phyloP scores from a whole-genome alignment of 2,329 filamentous ascomycete genomes.

The Apiospora saccharicola region DNA sequence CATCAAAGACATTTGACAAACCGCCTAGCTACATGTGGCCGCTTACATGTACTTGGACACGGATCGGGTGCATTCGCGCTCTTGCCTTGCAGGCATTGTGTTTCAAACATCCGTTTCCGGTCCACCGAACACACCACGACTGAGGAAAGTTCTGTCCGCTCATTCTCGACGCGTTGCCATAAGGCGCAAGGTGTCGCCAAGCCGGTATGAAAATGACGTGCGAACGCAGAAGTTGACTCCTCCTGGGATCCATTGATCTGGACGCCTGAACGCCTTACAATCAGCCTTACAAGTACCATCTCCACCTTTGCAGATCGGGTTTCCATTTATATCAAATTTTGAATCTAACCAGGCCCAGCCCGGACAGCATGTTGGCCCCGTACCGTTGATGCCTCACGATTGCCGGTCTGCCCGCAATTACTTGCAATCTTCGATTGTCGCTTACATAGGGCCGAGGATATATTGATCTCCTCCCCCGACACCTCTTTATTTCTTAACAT shows the following conservation, averaged over 20 bases:
- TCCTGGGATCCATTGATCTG: slow-evolving; percentile 4
- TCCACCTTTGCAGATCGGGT: slow-evolving; percentile 7
- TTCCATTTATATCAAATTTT: slow-evolving; percentile 4
- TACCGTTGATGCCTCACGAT: slow-evolving; percentile 14
- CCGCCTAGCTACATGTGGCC: not conserved
- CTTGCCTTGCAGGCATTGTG: not conserved
- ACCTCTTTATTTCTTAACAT: not conserved
- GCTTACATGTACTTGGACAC: not conserved
- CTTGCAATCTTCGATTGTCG: not conserved
- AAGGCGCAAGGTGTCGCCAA: slow-evolving; percentile 10
- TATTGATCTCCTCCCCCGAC: not conserved
- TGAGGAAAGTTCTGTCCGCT: not conserved
- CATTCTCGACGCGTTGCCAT: slow-evolving; percentile 13
- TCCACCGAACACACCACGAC: not conserved
- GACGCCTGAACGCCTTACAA: not conserved
- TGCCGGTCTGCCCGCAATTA: slow-evolving; percentile 9
- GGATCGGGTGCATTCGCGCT: not conserved
- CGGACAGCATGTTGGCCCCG: slow-evolving; percentile 15
- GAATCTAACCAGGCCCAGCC: slow-evolving; percentile 1
- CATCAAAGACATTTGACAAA: not conserved
- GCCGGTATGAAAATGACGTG: slow-evolving; percentile 4
- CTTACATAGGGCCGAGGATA: not conserved
- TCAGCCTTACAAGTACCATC: slow-evolving; percentile 19
- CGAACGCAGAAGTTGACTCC: not conserved
- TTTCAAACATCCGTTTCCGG: slow-evolving; percentile 3